Evolutionary conservation across 805 yeast genomes (phyloP), one percentile per base, ranked within the genome.

Genomic region (Myxozyma monticola): DNA sequence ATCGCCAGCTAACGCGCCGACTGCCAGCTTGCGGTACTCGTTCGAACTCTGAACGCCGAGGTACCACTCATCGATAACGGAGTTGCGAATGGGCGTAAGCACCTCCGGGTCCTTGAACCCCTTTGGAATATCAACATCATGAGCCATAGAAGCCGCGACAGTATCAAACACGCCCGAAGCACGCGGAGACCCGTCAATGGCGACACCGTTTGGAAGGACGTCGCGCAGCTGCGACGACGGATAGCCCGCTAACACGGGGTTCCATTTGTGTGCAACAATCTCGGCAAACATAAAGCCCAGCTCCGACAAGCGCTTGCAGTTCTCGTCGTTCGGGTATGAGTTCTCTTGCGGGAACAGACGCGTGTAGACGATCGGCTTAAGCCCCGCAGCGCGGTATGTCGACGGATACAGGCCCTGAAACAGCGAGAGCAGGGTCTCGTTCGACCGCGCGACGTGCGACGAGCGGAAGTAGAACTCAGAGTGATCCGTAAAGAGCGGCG

Each of bases 111-210:
- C 51, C 12, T 34, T 39, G 35, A 53, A 53, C 6, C 57, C 57
- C 12, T 37, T 46, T 3, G 57, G 57, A 10, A 45, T 10, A 1
- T 44, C 22, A n/a, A 53, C 51, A 12, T 42, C 40, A 26, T 53
- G 57, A 14, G 57, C 57, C 10, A 45, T 35, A 28, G 51, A 49
- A 3, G 54, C 54, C 20, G 57, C 34, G 18, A 46, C 46, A 10
- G 60, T 57, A 24, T 57, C 60, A 31, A 57, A 51, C 14, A 57
- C 34, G 22, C 60, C 60, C 4, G 60, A 56, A 14, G 56, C 60
- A 18, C 60, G 54, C 24, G 60, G 60, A 14, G 48, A 42, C 20
- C 60, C 59, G 42, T 56, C 59, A 35, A 57, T 47, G 2, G 58
- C 58, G 35, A 55, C 50, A 15, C 59, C 56, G 42, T 38, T 36